These are phyloP conservation scores for Sporothrix luriei DNA, from an alignment of 2,329 filamentous ascomycete genomes.

Conservation along the genomic window DNA sequence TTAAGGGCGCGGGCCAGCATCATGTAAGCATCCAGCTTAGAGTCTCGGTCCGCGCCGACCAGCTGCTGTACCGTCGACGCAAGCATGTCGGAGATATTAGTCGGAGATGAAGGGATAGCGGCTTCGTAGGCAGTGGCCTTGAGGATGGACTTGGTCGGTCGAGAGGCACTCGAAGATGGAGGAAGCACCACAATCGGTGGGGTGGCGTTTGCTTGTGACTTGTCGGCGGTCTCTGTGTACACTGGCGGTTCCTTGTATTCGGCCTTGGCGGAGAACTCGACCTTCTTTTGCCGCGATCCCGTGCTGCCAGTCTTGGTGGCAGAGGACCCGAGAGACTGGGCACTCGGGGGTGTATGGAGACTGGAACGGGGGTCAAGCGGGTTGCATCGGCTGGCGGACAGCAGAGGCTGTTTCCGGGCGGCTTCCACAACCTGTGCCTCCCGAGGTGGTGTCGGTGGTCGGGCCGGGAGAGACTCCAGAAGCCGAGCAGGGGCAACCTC, in stretches of 20 bases:
- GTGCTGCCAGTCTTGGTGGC: constrained; percentile 38
- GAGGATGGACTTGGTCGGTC: constrained; percentile 69
- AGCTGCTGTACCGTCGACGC: constrained; percentile 83
- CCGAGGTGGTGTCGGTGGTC: constrained; percentile 70
- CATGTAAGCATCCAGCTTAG: constrained; percentile 82
- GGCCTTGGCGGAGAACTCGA: constrained; percentile 60
- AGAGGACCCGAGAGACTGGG: constrained; percentile 49
- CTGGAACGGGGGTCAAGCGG: constrained; percentile 47
- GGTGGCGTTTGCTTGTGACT: not conserved
- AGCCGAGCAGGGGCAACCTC: constrained; percentile 44
- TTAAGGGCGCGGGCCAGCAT: constrained; percentile 75
- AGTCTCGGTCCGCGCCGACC: constrained; percentile 69
- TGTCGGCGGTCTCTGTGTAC: constrained; percentile 46
- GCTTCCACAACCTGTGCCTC: constrained; percentile 50
- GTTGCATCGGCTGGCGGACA: constrained; percentile 38
- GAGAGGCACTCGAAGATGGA: constrained; percentile 43
- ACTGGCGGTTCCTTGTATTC: constrained; percentile 59
- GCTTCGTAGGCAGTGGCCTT: constrained; percentile 61
- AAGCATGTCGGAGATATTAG: constrained; percentile 75
- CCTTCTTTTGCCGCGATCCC: constrained; percentile 55
- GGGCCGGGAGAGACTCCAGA: constrained; percentile 58
- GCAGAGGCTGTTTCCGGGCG: constrained; percentile 44
- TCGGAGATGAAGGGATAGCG: constrained; percentile 46
- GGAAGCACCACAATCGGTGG: constrained; percentile 45
- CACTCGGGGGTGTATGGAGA: constrained; percentile 58